Evolutionary conservation across 139 green algal genomes (phyloP), one percentile per base, ranked within the genome.

Genomic region (Zygnema circumcarinatum): DNA sequence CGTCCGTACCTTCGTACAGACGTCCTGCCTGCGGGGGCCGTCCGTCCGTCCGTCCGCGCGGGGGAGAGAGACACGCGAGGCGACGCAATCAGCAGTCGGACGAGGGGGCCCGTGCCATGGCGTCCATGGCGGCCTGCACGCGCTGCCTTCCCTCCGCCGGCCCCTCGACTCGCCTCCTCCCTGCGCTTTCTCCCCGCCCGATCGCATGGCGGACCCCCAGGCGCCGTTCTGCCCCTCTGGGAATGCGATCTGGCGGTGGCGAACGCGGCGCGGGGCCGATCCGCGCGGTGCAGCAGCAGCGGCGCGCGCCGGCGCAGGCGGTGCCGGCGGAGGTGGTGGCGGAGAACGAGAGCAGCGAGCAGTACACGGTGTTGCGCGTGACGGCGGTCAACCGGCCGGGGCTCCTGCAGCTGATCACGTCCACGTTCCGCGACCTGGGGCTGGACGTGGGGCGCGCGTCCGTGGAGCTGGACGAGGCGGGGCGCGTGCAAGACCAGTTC

Each of bases 401-500:
- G 25, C 85, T 98, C 38, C 92, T 98, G 40, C 93, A 86, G 29
- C 80, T 92, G 0, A 84, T 98, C 32, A 94, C 92, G 25, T 87
- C 85, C 33, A 94, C 93, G 7, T 95, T 98, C 76, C 81, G 81
- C 2, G 95, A 97, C 79, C 89, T 98, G 36, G 94, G 91, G 16
- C 84, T 98, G 40, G 95, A 98, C 73, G 91, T 96, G 29, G 54
- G 84, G 39, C 92, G 93, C 76, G 92, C 91, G 21, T 47, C 86
- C 2, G 89, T 93, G 20, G 88, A 92, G 67, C 87, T 84, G 2
- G 81, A 82, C 3, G 75, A 92, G 39, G 32, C 74, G 29, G 88
- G 88, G 53, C 83, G 74, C 25, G 88, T 96, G 39, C 42, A 89
- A 21, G 95, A 98, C 92, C 93, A 76, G 22, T 99, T 99, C 87